A percentile compares a stretch with the other conserved stretches of the same genome.
These are phyloP conservation scores for Penicillium waksmanii DNA, from an alignment of 495 filamentous ascomycete genomes.

Conservation along the genomic window DNA sequence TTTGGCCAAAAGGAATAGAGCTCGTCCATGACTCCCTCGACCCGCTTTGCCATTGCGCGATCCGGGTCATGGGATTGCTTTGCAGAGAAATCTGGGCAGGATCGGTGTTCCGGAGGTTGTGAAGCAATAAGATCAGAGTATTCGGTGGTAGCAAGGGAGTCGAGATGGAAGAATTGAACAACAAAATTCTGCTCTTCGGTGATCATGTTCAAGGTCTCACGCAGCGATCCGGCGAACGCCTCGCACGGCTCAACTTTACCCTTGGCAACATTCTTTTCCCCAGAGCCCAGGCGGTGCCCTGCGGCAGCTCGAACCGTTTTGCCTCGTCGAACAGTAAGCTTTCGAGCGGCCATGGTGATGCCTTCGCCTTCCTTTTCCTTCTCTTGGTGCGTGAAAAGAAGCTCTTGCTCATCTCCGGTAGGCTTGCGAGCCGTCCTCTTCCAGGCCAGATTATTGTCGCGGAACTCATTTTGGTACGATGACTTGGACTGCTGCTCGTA, in stretches of 20 bases:
- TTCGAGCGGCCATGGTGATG: constrained; percentile 77
- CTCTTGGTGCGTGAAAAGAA: constrained; percentile 84
- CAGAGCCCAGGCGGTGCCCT: constrained; percentile 51
- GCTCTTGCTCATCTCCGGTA: constrained; percentile 82
- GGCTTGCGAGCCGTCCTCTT: constrained; percentile 77
- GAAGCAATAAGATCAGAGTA: constrained; percentile 77
- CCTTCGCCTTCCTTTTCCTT: constrained; percentile 75
- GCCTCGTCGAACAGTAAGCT: constrained; percentile 89
- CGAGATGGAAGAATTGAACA: constrained; percentile 89
- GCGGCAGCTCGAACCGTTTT: constrained; percentile 78
- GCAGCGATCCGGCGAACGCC: constrained; percentile 77
- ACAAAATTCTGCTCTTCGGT: constrained; percentile 94
- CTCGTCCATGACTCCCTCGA: constrained; percentile 83
- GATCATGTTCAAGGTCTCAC: constrained; percentile 77
- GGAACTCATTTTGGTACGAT: constrained; percentile 81
- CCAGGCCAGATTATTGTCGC: constrained; percentile 79
- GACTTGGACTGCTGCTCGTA: constrained; percentile 77
- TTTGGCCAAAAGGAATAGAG: constrained; percentile 79
- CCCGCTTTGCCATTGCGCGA: constrained; percentile 74
- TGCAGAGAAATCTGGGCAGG: constrained; percentile 67
- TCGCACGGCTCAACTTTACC: constrained; percentile 76
- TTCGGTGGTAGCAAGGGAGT: constrained; percentile 73
- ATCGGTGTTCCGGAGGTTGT: constrained; percentile 66
- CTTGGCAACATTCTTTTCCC: constrained; percentile 59
- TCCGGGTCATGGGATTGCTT: constrained; percentile 82